These are phyloP conservation scores for Beauveria sp. DNA, from an alignment of 2,329 filamentous ascomycete species.

Conservation along the genomic window DNA sequence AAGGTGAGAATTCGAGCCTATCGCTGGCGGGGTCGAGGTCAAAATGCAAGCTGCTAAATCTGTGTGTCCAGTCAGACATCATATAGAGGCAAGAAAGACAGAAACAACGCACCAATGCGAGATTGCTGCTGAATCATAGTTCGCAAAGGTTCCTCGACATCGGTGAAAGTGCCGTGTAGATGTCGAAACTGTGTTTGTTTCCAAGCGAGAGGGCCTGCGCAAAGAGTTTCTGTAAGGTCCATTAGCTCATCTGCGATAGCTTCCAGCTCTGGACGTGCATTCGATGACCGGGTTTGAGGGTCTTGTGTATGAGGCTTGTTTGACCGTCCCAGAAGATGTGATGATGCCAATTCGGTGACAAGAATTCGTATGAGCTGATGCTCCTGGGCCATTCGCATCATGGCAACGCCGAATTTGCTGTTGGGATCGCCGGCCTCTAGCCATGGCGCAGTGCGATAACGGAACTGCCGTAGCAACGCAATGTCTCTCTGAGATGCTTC, in stretches of 20 bases:
- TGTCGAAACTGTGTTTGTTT: background rate
- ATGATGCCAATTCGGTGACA: conserved; percentile 10
- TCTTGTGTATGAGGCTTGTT: background rate
- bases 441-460: conserved; percentile 17
- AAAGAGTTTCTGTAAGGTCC: background rate
- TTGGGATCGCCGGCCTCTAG: conserved; percentile 15
- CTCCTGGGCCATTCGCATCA: conserved; percentile 15
- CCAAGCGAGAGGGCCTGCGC: conserved; percentile 8
- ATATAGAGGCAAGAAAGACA: background rate
- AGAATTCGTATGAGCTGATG: conserved; percentile 4
- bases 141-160: conserved; percentile 12
- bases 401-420: conserved; percentile 13
- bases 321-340: background rate
- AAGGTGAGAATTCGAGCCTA: conserved; percentile 1
- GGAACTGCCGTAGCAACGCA: conserved; percentile 16
- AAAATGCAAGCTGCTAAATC: conserved; percentile 15
- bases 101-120: conserved; percentile 11
- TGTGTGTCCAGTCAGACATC: background rate
- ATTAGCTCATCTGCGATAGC: background rate
- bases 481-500: conserved; percentile 8
- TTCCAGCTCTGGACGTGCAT: background rate
- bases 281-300: background rate
- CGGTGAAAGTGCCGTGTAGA: background rate
- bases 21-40: conserved; percentile 8
- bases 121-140: conserved; percentile 13